Base-by-base conservation (phyloP, 805 yeast species). In the Zygotorulaspora danielsina region DNA sequence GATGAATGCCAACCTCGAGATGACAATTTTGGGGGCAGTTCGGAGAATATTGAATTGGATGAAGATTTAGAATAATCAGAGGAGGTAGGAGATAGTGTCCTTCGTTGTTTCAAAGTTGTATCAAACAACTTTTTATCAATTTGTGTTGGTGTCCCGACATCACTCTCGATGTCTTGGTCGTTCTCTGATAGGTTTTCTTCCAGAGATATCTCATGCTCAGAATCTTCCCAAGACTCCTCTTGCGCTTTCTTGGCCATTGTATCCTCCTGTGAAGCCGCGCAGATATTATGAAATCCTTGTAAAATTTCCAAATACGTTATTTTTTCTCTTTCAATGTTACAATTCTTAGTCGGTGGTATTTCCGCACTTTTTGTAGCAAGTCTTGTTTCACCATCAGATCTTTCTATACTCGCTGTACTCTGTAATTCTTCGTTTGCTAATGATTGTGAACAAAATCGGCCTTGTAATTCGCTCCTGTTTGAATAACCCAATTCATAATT, bases 1-100 rank as follows among this genome's bases (percentile, higher is more conserved):
- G 42, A 45, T 6, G 52, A 49, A 29, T 34, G 38, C 53, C 52
- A 50, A 8, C 48, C 51, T 18, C 49, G 44, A 13, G 41, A 44
- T 6, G 55, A 44, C 7, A 49, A 35, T 33, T 46, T 49, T 22
- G 59, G 55, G 16, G 54, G 53, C 8, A 43, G 34, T 33, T 51
- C 58, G 6, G 59, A 54, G 32, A 55, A 57, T 11, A 53, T 36
- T 2, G 59, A 54, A 32, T 49, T 51, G 16, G 52, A 39, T 12
- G 61, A 47, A 2, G 51, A 49, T 35, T 55, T 44, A 4, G 62
- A 54, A 34, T 40, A 45, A 19, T 44, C 44, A 2, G 56, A 55
- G 6, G 50, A 48, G 3, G 53, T 48, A 5, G 55, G 50, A 6
- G 56, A 39, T 8, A 36, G 11, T 18, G 36, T 37, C 18, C 42